Conservation (phyloP, 805 yeast species). For the Spathaspora sp. region DNA sequence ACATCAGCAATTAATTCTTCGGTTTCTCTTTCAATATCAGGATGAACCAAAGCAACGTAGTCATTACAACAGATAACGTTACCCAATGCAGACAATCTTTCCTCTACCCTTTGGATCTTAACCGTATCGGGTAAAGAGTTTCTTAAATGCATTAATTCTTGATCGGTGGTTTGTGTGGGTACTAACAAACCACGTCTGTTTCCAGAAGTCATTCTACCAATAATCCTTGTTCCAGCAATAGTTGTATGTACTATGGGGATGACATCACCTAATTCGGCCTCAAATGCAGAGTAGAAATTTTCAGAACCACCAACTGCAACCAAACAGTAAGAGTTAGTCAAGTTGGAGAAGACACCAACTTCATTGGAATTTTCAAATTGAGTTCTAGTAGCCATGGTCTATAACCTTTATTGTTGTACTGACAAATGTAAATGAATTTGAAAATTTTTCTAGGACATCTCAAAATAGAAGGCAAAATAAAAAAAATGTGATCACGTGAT, state of each 20-base stretch:
- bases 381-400: conserved; percentile 43
- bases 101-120: conserved; percentile 96
- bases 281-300: conserved; percentile 84
- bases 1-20: conserved; percentile 98
- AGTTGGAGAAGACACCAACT: conserved; percentile 91
- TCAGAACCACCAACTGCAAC: conserved; percentile 96
- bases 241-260: conserved; percentile 96
- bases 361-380: conserved; percentile 47
- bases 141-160: conserved; percentile 95
- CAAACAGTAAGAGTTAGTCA: conserved; percentile 93
- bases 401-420: neutral
- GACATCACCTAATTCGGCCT: conserved; percentile 95
- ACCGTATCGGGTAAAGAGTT: conserved; percentile 94
- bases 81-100: conserved; percentile 93
- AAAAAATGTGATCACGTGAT: neutral
- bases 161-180: conserved; percentile 97
- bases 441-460: conserved; percentile 1
- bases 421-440: neutral
- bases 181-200: conserved; percentile 96
- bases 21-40: conserved; percentile 98
- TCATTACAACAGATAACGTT: conserved; percentile 98
- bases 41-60: conserved; percentile 97
- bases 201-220: conserved; percentile 98
- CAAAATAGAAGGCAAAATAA: neutral
- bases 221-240: conserved; percentile 95